A percentile compares a stretch with the other conserved stretches of the same genome.
Conservation (phyloP, 306 rosid species). For the Carpinus viminea region DNA sequence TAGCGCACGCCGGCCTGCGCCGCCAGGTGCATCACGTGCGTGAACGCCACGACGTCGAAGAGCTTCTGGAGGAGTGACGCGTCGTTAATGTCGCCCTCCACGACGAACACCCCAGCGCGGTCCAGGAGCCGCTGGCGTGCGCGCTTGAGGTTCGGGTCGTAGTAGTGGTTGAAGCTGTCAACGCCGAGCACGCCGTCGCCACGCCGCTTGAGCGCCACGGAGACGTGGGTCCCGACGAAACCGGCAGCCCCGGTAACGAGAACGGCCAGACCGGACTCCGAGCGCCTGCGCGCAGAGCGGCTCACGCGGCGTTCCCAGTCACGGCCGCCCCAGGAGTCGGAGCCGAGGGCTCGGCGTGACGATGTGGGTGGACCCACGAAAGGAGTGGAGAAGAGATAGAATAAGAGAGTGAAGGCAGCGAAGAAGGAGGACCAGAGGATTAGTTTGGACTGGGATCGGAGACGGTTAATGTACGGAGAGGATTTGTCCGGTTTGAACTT, state of each 20-base stretch:
- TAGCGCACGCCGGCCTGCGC: slow-evolving; percentile 89
- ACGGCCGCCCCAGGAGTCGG: slow-evolving; percentile 69
- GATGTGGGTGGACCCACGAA: slow-evolving; percentile 34
- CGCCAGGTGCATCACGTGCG: slow-evolving; percentile 84
- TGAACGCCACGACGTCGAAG: slow-evolving; percentile 77
- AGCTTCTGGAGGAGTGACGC: slow-evolving; percentile 56
- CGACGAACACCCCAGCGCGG: slow-evolving; percentile 74
- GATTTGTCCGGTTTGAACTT: slow-evolving; percentile 71
- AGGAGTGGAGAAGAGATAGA: slow-evolving; percentile 42
- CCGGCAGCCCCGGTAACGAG: slow-evolving; percentile 86
- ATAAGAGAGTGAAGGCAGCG: slow-evolving; percentile 46
- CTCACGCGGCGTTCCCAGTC: slow-evolving; percentile 74
- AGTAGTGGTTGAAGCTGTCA: slow-evolving; percentile 76
- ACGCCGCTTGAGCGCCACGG: slow-evolving; percentile 70
- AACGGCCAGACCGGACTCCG: slow-evolving; percentile 47
- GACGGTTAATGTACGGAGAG: slow-evolving; percentile 54
- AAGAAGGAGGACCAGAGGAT: slow-evolving; percentile 62
- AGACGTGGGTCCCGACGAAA: slow-evolving; percentile 79
- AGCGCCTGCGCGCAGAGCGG: slow-evolving; percentile 46
- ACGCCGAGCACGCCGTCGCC: slow-evolving; percentile 84
- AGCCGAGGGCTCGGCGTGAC: slow-evolving; percentile 41
- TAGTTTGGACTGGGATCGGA: slow-evolving; percentile 55
- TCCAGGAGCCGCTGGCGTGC: slow-evolving; percentile 71
- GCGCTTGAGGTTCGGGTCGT: slow-evolving; percentile 64
- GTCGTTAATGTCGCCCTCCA: slow-evolving; percentile 80